These are phyloP conservation scores for Lactifluus piperatus DNA, from an alignment of 768 basidiomycete species.

Conservation along the genomic window DNA sequence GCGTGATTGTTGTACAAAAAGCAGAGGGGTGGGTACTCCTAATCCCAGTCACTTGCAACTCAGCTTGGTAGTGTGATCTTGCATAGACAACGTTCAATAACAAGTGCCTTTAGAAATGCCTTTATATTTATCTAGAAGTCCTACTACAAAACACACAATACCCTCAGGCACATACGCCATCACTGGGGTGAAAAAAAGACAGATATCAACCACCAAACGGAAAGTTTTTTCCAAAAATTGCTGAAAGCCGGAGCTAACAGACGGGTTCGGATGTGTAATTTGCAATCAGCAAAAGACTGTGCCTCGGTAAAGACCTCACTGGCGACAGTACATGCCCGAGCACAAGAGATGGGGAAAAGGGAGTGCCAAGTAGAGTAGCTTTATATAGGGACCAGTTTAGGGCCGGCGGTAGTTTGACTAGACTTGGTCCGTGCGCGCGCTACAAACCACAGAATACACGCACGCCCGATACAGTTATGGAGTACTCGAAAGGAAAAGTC, in stretches of 20 bases:
- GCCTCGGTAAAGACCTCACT: slow-evolving; percentile 95
- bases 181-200: slow-evolving; percentile 1
- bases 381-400: slow-evolving; percentile 25
- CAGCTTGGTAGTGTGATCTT: too few relatives aligned
- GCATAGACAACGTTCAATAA: too few relatives aligned
- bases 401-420: slow-evolving; percentile 2
- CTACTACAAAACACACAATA: not conserved
- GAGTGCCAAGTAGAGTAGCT: slow-evolving; percentile 18
- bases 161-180: slow-evolving; percentile 9
- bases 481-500: too few relatives aligned
- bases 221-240: slow-evolving; percentile 72
- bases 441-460: too few relatives aligned
- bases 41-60: too few relatives aligned
- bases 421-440: slow-evolving; percentile 15
- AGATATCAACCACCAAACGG: not conserved
- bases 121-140: not conserved
- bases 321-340: slow-evolving; percentile 92
- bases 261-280: slow-evolving; percentile 96
- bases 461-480: too few relatives aligned
- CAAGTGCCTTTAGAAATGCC: too few relatives aligned
- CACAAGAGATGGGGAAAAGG: slow-evolving; percentile 47
- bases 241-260: slow-evolving; percentile 80
- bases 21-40: too few relatives aligned
- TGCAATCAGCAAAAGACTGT: slow-evolving; percentile 95
- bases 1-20: not conserved